Evolutionary conservation across 2,329 filamentous ascomycete genomes (phyloP).

Genomic region (Alternaria sp.): DNA sequence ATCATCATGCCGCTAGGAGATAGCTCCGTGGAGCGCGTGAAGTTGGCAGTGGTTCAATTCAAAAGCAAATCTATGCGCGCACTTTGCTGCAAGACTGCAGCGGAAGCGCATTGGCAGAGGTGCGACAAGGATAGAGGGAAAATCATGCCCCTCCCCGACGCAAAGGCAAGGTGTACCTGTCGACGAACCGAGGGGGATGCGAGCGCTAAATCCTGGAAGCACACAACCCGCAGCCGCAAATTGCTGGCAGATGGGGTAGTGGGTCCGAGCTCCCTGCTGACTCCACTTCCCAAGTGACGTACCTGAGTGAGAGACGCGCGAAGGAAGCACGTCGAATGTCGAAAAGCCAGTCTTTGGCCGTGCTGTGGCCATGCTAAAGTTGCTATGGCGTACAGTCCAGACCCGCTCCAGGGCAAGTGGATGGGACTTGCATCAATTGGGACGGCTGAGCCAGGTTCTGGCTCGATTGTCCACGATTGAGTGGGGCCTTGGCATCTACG

Average conservation of each 20-base stretch:
- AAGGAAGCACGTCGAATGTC: slow-evolving; percentile 6
- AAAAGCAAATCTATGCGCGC: slow-evolving; percentile 7
- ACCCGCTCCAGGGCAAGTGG: slow-evolving; percentile 17
- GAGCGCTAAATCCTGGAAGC: slow-evolving; percentile 11
- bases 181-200: slow-evolving; percentile 8
- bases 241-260: slow-evolving; percentile 4
- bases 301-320: slow-evolving; percentile 10
- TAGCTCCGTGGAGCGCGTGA: background rate
- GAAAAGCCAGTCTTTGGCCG: slow-evolving; percentile 5
- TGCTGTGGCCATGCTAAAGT: slow-evolving; percentile 13
- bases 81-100: background rate
- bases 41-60: background rate
- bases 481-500: slow-evolving; percentile 30
- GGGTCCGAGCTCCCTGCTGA: slow-evolving; percentile 13
- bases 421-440: slow-evolving; percentile 19
- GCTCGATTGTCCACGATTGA: slow-evolving; percentile 11
- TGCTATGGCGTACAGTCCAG: slow-evolving; percentile 21
- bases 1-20: slow-evolving; percentile 25
- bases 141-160: background rate
- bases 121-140: slow-evolving; percentile 5
- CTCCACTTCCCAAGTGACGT: slow-evolving; percentile 21
- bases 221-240: slow-evolving; percentile 9
- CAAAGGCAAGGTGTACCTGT: slow-evolving; percentile 10
- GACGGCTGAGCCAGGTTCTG: slow-evolving; percentile 27
- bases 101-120: slow-evolving; percentile 4